These are phyloP conservation scores for Akanthomyces lecanii DNA, from an alignment of 2,329 filamentous ascomycete genomes.

Conservation along the genomic window DNA sequence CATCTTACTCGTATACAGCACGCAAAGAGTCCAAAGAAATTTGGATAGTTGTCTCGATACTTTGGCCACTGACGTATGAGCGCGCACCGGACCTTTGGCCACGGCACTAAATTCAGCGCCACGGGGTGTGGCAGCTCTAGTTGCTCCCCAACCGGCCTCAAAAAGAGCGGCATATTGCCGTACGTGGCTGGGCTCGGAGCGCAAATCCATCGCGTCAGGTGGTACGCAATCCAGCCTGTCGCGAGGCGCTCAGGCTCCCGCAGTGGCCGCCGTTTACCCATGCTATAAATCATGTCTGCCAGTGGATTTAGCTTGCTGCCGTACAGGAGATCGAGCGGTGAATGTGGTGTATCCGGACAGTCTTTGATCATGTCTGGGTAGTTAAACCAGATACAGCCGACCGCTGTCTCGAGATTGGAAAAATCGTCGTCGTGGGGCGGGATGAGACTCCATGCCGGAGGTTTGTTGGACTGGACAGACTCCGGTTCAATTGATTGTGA, in stretches of 20 bases:
- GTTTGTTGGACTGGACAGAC: background rate
- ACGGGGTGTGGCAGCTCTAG: background rate
- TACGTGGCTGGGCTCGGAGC: background rate
- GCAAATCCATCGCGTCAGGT: background rate
- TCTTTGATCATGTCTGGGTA: background rate
- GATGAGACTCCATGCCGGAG: background rate
- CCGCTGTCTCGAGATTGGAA: background rate
- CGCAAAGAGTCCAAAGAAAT: background rate
- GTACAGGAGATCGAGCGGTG: background rate
- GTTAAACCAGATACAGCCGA: background rate
- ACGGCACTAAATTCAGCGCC: slow-evolving; percentile 1
- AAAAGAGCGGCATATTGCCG: background rate
- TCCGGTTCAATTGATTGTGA: no score
- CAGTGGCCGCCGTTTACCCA: background rate
- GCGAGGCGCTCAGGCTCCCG: background rate
- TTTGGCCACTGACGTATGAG: background rate
- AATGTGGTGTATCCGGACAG: background rate
- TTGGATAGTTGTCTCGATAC: background rate
- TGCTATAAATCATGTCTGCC: background rate
- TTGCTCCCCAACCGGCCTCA: background rate
- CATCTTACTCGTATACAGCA: background rate
- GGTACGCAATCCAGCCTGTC: background rate
- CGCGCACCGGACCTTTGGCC: background rate
- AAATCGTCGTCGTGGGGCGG: slow-evolving; percentile 3
- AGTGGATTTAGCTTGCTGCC: background rate